phyloP scores from a whole-genome alignment of 2,329 filamentous ascomycete species.

The Calonectria leucothoes region DNA sequence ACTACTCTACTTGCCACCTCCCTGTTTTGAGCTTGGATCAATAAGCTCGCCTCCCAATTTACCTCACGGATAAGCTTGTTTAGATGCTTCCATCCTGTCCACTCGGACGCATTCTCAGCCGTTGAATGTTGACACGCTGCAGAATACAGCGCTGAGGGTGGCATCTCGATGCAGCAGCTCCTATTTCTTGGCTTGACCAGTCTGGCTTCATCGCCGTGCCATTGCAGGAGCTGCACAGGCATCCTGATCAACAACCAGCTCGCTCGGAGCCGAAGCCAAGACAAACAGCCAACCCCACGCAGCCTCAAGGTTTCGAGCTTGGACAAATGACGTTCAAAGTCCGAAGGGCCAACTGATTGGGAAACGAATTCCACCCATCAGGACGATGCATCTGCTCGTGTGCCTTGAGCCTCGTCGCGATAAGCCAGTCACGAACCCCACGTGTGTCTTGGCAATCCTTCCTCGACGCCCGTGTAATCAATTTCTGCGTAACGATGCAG shows the following conservation, averaged over 20 bases:
- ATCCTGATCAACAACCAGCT: background rate
- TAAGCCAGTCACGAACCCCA: slow-evolving; percentile 41
- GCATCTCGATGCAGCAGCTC: background rate
- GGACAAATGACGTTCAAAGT: background rate
- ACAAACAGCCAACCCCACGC: background rate
- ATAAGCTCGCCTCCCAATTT: background rate
- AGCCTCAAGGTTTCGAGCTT: background rate
- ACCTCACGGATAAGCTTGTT: slow-evolving; percentile 7
- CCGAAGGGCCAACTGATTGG: background rate
- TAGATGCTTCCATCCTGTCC: background rate
- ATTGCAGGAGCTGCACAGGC: background rate
- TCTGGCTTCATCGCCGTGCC: background rate
- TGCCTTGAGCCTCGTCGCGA: slow-evolving; percentile 17
- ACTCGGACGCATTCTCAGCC: background rate
- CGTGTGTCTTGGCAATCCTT: slow-evolving; percentile 41
- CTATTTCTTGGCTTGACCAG: background rate
- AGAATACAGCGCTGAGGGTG: background rate
- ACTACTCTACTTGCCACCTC: background rate
- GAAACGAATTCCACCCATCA: slow-evolving; percentile 12
- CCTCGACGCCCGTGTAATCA: background rate
- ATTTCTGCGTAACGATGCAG: background rate
- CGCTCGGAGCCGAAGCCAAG: background rate
- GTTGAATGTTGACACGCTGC: background rate
- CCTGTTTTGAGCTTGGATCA: background rate
- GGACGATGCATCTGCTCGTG: slow-evolving; percentile 1